Conservation (phyloP, 495 filamentous ascomycete species). For the Talaromyces borbonicus region DNA sequence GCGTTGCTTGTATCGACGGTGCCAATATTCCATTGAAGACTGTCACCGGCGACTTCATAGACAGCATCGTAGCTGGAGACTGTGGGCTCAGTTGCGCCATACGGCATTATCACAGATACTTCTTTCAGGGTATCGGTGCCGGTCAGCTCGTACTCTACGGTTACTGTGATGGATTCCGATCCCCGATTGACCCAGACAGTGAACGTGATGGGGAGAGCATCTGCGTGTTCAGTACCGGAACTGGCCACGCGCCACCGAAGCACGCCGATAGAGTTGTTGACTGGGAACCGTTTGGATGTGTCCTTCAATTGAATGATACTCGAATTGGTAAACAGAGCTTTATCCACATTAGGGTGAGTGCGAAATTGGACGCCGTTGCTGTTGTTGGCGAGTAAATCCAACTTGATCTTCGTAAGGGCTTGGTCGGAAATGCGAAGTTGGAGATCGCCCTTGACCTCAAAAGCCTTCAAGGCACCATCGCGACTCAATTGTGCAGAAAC, state of each 20-base stretch:
- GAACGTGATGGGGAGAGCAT: constrained; percentile 76
- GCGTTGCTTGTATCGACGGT: constrained; percentile 69
- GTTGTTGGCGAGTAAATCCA: constrained; percentile 63
- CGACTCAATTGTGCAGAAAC: constrained; percentile 80
- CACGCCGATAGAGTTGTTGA: constrained; percentile 81
- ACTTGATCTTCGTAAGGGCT: constrained; percentile 76
- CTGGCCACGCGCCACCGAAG: constrained; percentile 77
- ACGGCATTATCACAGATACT: constrained; percentile 80
- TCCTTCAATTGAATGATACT: constrained; percentile 82
- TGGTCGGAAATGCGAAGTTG: constrained; percentile 81
- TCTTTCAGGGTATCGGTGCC: constrained; percentile 67
- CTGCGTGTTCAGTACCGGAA: constrained; percentile 60
- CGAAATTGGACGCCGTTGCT: constrained; percentile 77
- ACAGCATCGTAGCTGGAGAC: constrained; percentile 89
- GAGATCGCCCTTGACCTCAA: constrained; percentile 84
- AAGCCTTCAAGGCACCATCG: constrained; percentile 72
- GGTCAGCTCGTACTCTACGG: constrained; percentile 87
- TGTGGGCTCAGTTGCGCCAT: constrained; percentile 65
- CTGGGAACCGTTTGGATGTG: constrained; percentile 72
- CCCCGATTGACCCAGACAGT: constrained; percentile 93
- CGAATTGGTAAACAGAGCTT: constrained; percentile 63
- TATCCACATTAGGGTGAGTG: constrained; percentile 93
- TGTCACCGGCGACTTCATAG: constrained; percentile 91
- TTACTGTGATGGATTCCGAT: constrained; percentile 70
- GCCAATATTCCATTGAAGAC: constrained; percentile 85